Evolutionary conservation across 2,329 filamentous ascomycete genomes (phyloP), one percentile per base, ranked within the genome.

Genomic region (Canariomyces notabilis): DNA sequence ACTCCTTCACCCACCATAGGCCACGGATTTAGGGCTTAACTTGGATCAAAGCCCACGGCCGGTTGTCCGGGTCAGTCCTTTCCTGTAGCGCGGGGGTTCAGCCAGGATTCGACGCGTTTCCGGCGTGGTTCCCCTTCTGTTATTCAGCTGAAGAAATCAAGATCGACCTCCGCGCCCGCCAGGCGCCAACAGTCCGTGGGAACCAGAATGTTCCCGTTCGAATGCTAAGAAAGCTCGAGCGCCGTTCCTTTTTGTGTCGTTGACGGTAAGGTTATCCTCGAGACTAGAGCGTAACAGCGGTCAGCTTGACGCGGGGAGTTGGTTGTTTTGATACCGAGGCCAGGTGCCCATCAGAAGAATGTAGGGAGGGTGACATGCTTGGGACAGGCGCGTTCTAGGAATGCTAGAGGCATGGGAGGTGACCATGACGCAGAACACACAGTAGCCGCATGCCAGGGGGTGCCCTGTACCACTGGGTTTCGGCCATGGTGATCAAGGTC

Each of bases 1-100:
- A 46, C 37, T 36, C 46, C 48, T 59, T 61, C 53, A 60, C 58
- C 52, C 63, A 67, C 62, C 68, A 71, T 72, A 64, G 56, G 48
- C 52, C 34, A 34, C 21, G 15, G 5, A 35, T 23, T 39, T 18
- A 35, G 20, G 41, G 37, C 46, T 35, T 42, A 36, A 45, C 42
- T 42, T 16, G 31, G 44, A 40, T 38, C 36, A 49, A 43, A 38
- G 44, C 42, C 35, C 16, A 35, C 46, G 43, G 37, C 37, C 33
- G 23, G 19, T 14, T 15, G 15, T 39, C 34, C 9, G 22, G 42
- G 32, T 19, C 36, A 31, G 26, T 42, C n/a, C 29, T 46, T 11
- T 11, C 22, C 22, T 11, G 22, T 11, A 26, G 22, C 11, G 6
- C 22, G 18, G 8, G 6, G 22, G 11, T 26, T 6, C 22, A 26